Evolutionary conservation across 129 eudicot species (phyloP).

Genomic region (Smallanthus sonchifolius): DNA sequence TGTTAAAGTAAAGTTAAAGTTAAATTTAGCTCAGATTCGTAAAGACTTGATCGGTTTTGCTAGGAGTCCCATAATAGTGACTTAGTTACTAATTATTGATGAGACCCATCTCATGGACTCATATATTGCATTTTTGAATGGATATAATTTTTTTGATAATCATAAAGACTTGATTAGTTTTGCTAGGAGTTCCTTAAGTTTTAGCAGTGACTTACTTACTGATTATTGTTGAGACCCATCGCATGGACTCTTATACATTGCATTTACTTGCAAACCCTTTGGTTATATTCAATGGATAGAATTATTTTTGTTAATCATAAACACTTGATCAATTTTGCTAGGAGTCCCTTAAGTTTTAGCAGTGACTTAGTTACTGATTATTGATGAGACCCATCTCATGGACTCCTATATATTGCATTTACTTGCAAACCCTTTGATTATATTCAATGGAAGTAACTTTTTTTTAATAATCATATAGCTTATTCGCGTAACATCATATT

Average conservation of each 20-base stretch:
- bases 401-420: background rate
- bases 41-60: background rate
- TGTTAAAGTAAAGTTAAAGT: background rate
- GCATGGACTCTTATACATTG: background rate
- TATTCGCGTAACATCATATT: background rate
- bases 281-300: background rate
- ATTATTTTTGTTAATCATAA: background rate
- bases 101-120: background rate
- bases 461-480: background rate
- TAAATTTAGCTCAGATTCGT: background rate
- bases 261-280: background rate
- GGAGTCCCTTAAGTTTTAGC: background rate
- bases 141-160: background rate
- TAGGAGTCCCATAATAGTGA: background rate
- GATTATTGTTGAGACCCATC: background rate
- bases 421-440: background rate
- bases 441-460: background rate
- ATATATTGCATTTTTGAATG: background rate
- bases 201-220: background rate
- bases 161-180: background rate
- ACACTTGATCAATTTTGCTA: background rate
- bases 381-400: background rate
- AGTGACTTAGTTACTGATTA: background rate
- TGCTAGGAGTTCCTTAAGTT: background rate
- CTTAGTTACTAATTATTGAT: background rate